Conservation (phyloP, 2,329 filamentous ascomycete genomes). For the Xylaria sp. region DNA sequence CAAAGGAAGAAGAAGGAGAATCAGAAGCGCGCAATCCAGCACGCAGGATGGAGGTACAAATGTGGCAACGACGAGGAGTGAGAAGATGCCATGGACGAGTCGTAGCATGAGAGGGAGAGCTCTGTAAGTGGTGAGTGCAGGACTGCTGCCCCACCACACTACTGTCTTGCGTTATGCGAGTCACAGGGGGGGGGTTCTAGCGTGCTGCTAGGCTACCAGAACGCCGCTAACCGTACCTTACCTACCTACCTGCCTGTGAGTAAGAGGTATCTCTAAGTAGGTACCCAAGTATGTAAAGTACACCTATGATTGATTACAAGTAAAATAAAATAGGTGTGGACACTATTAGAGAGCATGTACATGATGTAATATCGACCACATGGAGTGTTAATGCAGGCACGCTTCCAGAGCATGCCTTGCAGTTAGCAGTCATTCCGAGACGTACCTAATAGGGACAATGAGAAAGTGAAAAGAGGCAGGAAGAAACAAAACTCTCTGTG, state of each 20-base stretch:
- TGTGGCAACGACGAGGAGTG: conserved; percentile 9
- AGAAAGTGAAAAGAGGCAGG: too few relatives aligned
- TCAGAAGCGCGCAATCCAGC: conserved; percentile 9
- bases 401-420: not conserved
- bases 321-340: not conserved
- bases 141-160: conserved; percentile 27
- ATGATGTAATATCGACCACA: not conserved
- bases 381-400: not conserved
- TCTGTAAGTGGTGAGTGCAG: conserved; percentile 18
- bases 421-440: too few relatives aligned
- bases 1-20: not conserved
- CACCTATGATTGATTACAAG: too few relatives aligned
- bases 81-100: conserved; percentile 1
- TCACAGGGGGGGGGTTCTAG: conserved; percentile 28
- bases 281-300: too few relatives aligned
- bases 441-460: too few relatives aligned
- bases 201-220: conserved; percentile 12
- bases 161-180: conserved; percentile 27
- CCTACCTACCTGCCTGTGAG: not conserved
- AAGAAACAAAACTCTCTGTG: not conserved
- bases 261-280: not conserved
- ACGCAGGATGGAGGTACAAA: conserved; percentile 4
- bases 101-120: not conserved
- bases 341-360: too few relatives aligned
- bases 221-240: not conserved